Evolutionary conservation across 2,329 filamentous ascomycete species (phyloP), one percentile per base, ranked within the genome.

Genomic region (Orbilia brochopaga): DNA sequence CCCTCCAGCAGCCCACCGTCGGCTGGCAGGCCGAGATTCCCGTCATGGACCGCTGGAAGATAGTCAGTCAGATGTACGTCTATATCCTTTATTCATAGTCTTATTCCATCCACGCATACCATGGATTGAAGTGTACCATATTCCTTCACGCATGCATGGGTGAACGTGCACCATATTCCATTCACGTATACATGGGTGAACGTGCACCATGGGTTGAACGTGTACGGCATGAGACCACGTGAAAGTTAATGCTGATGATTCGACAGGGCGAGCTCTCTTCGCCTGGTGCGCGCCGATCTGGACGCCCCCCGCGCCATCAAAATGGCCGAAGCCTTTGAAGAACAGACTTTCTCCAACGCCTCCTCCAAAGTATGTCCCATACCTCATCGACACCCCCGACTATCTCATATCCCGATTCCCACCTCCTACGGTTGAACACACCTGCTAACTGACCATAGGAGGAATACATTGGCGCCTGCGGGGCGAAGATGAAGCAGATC

Each of bases 311-410:
- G 54, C n/a, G 65, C 65, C 21, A 54, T 70, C 2, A 70, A 70
- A 23, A 70, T 70, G 65, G 65, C 65, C 48, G 65, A 70, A 35
- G 65, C 59, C 15, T 70, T 70, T 23, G 65, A 70, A 58, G 59
- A 63, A 11, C 65, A 70, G 17, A 70, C 65, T 17, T 70, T 70
- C 35, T 51, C 42, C 8, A 63, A 10, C 24, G 44, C 58, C 15
- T 54, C 48, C 30, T 70, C 65, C 10, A 70, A 63, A 35, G 65
- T 70, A 54, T 23, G 24, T 40, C 15, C 17, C 10, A 13, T 10
- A 51, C 23, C 46, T 4, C 44, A 17, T 8, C 44, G 7, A n/a
- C 15, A 48, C 7, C 15, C 19, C 6, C 19, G n/a, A 21, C 32
- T 13, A 48, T n/a, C n/a, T n/a, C n/a, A n/a, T n/a, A n/a, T n/a